Base-by-base conservation (phyloP, 495 filamentous ascomycete genomes). In the Aspergillus leporis region DNA sequence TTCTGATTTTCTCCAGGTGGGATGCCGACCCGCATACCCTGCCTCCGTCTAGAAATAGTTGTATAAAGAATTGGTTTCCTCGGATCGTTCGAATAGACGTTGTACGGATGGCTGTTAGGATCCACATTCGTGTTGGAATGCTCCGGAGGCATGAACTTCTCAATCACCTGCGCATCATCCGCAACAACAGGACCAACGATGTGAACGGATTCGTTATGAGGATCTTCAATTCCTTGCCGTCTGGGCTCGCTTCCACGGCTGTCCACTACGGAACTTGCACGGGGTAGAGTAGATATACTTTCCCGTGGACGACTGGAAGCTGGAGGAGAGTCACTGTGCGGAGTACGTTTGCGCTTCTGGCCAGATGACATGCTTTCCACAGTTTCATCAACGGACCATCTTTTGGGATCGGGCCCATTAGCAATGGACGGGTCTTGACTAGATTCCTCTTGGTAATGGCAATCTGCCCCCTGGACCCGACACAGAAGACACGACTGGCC, bases 141-240 rank as follows among this genome's bases (percentile, higher is more conserved):
- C 55, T 77, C 71, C 18, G 77, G 70, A 2, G 79, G 78, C 74
- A 82, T 79, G 41, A 75, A 75, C 32, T 79, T 75, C 64, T 81
- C 78, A 64, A 82, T 78, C 46, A 82, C 74, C 56, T 81, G 78
- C 7, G 78, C 78, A 62, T 82, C 79, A 53, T 80, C 77, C 30
- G 79, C 78, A 28, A 78, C 73, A 50, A 80, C 78, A 6, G 79
- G 79, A 6, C 79, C 79, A 36, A 82, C 77, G 51, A 82, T 80
- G 31, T 78, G 74, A 21, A 80, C 74, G 7, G 77, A 80, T 61
- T 80, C 74, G 58, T 80, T 78, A 4, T 78, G 74, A 5, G 70
- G 72, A 48, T 77, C 75, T 12, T 80, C 75, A 19, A 63, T 45
- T 21, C 69, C 65, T 56, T 73, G 73, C 21, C 75, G 70, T 47